phyloP scores from a whole-genome alignment of 371 early-diverging fungal genomes.

The Cokeromyces recurvatus region DNA sequence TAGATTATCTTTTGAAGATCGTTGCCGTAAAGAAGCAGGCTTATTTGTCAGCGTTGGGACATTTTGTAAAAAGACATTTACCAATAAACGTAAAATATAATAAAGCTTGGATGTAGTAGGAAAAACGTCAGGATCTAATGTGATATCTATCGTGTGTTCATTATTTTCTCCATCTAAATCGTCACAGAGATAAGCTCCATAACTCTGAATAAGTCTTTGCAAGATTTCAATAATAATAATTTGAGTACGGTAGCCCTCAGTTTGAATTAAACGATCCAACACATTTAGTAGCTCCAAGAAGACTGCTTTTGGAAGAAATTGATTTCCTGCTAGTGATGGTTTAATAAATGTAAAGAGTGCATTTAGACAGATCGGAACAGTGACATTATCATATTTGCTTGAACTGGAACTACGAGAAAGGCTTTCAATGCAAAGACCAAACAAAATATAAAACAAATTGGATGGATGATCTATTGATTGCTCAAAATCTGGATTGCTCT shows the following conservation, averaged over 20 bases:
- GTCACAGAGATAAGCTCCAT: conserved; percentile 37
- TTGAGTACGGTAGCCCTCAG: conserved; percentile 46
- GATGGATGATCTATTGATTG: conserved; percentile 28
- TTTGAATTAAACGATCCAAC: conserved; percentile 58
- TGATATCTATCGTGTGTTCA: conserved; percentile 23
- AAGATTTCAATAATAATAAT: conserved; percentile 43
- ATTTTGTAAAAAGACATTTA: conserved; percentile 47
- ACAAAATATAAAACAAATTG: conserved; percentile 50
- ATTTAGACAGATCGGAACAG: conserved; percentile 35
- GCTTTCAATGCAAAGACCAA: conserved; percentile 64
- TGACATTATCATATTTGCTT: conserved; percentile 24
- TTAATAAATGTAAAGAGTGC: conserved; percentile 41
- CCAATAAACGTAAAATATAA: conserved; percentile 40
- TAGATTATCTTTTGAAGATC: conserved; percentile 18
- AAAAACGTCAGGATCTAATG: conserved; percentile 35
- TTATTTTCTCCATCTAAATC: conserved; percentile 30
- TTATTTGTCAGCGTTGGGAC: conserved; percentile 36
- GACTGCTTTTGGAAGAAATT: conserved; percentile 46
- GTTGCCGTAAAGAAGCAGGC: conserved; percentile 11
- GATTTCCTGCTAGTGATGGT: conserved; percentile 33
- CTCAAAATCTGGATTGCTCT: conserved; percentile 30
- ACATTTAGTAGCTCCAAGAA: conserved; percentile 61
- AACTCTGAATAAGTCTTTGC: conserved; percentile 37
- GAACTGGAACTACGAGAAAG: conserved; percentile 46
- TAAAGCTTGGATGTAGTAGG: conserved; percentile 46